Conservation (phyloP, 805 yeast genomes). For the Candida patagonica region DNA sequence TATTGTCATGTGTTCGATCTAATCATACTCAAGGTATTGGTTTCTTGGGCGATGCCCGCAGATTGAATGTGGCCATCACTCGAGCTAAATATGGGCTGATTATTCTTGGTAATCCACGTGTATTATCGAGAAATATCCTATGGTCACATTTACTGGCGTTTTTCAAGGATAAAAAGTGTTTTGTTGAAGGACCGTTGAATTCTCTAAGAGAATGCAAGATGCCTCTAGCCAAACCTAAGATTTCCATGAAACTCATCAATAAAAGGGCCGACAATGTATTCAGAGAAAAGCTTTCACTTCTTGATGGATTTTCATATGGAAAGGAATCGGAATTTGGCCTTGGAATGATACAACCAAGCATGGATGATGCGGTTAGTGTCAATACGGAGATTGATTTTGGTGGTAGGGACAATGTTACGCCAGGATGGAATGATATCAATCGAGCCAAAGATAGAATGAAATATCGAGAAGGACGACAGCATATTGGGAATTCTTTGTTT, state of each 20-base stretch:
- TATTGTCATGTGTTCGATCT: constrained; percentile 75
- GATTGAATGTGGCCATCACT: constrained; percentile 82
- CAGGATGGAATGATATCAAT: neutral
- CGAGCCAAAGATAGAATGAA: neutral
- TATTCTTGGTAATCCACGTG: constrained; percentile 75
- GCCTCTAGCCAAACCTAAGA: constrained; percentile 16
- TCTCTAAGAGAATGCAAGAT: constrained; percentile 56
- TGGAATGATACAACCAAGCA: no score
- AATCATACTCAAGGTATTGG: constrained; percentile 70
- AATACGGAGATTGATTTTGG: neutral
- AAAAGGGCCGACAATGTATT: neutral
- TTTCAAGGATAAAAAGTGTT: constrained; percentile 73
- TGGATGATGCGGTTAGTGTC: neutral
- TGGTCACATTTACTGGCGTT: constrained; percentile 76
- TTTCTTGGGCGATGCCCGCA: constrained; percentile 73
- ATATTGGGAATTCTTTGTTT: constrained; percentile 16
- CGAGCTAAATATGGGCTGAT: constrained; percentile 78
- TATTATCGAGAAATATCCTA: constrained; percentile 56
- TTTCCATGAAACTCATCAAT: neutral
- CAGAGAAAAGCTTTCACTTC: neutral
- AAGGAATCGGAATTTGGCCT: neutral
- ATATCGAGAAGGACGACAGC: neutral
- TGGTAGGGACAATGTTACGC: neutral
- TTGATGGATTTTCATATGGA: neutral
- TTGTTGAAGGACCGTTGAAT: constrained; percentile 84